A percentile compares a stretch with the other conserved stretches of the same genome.
These are phyloP conservation scores for Rosa chinensis DNA, from an alignment of 306 rosid genomes.

Conservation along the genomic window DNA sequence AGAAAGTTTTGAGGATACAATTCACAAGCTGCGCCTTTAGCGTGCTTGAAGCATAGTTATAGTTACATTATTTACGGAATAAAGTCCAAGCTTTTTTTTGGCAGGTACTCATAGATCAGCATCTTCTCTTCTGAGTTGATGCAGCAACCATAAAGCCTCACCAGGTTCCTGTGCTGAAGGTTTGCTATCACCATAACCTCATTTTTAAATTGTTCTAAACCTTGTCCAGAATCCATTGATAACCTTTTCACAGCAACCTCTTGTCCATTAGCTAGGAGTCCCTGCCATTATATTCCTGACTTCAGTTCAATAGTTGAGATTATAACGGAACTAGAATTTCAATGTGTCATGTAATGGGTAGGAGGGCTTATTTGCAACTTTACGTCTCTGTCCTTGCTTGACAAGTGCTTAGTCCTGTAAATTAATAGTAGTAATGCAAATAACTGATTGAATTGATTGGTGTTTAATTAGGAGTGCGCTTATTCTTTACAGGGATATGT, in stretches of 20 bases:
- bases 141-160: conserved; percentile 59
- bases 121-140: conserved; percentile 54
- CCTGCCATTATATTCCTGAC: background rate
- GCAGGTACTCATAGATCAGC: conserved; percentile 67
- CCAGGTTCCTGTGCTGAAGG: conserved; percentile 72
- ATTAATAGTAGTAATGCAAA: background rate
- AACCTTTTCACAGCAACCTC: conserved; percentile 51
- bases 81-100: conserved; percentile 59
- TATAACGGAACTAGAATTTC: background rate
- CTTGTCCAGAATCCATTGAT: conserved; percentile 55
- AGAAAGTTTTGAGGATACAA: background rate
- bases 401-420: background rate
- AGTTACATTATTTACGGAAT: conserved; percentile 37
- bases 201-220: conserved; percentile 62
- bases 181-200: conserved; percentile 59
- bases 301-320: background rate
- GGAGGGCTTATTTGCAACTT: background rate
- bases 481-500: background rate
- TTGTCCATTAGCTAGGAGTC: conserved; percentile 13
- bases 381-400: background rate
- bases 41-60: conserved; percentile 15
- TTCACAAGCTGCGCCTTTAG: background rate
- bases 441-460: background rate
- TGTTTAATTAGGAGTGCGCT: background rate
- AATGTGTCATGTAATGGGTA: background rate